Evolutionary conservation across 83 land plant species (phyloP).

Genomic region (Diphasiastrum complanatum): DNA sequence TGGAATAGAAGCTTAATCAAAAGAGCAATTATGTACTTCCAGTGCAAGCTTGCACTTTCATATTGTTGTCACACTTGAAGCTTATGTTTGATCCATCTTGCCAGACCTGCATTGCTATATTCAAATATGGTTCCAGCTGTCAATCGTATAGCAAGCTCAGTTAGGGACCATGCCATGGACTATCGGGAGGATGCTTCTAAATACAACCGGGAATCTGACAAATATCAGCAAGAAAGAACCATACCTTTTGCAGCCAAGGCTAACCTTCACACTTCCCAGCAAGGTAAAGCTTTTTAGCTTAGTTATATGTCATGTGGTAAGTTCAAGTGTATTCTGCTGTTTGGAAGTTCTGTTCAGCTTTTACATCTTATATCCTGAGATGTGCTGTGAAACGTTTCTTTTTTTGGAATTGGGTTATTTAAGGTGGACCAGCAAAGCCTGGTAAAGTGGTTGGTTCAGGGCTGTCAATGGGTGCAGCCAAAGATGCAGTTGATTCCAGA

Average conservation of each 20-base stretch:
- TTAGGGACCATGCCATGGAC: slow-evolving; percentile 11
- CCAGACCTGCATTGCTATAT: slow-evolving; percentile 12
- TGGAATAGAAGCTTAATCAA: too few species aligned
- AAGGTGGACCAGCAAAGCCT: slow-evolving; percentile 15
- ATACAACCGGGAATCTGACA: slow-evolving; percentile 1
- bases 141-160: neutral
- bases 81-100: neutral
- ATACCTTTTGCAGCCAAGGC: neutral
- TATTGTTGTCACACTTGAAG: neutral
- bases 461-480: neutral
- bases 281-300: neutral
- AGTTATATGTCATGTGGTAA: neutral
- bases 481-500: slow-evolving; percentile 1
- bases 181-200: slow-evolving; percentile 10
- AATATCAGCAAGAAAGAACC: neutral
- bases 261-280: neutral
- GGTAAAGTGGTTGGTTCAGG: slow-evolving; percentile 18
- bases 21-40: too few species aligned
- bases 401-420: neutral
- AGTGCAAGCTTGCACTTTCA: too few species aligned
- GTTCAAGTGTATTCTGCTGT: neutral
- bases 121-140: neutral
- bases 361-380: neutral
- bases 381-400: neutral
- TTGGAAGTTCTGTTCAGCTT: neutral